These are phyloP conservation scores for Aspergillus sp. DNA, from an alignment of 2,329 filamentous ascomycete species.

Conservation along the genomic window DNA sequence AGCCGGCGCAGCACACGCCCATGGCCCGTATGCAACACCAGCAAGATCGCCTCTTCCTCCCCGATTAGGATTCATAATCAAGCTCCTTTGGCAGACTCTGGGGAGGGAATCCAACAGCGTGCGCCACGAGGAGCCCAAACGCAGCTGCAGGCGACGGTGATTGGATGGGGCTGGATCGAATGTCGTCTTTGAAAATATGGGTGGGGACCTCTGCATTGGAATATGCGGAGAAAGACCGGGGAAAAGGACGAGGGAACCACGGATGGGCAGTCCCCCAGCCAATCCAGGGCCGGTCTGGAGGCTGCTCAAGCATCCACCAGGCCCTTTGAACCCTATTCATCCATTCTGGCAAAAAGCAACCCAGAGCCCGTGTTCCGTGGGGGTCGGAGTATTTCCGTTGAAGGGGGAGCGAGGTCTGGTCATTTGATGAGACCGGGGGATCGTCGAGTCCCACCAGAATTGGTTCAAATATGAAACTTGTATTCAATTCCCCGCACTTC, in stretches of 20 bases:
- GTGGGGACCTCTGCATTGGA: background rate
- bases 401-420: conserved; percentile 1
- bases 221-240: conserved; percentile 12
- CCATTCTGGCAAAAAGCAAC: background rate
- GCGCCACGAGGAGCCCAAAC: background rate
- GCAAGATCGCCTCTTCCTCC: background rate
- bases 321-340: conserved; percentile 2
- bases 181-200: background rate
- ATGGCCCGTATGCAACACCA: background rate
- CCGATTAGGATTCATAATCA: background rate
- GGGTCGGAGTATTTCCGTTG: conserved; percentile 15
- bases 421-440: background rate
- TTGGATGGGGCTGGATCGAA: background rate
- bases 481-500: conserved; percentile 1
- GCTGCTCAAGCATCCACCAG: background rate
- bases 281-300: background rate
- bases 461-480: background rate
- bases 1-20: background rate
- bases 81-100: background rate
- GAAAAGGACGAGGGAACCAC: background rate
- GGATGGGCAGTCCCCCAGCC: background rate
- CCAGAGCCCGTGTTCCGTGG: conserved; percentile 2
- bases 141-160: background rate
- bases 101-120: background rate
- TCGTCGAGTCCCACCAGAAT: background rate